Evolutionary conservation across 108 stramenopile genomes (phyloP), one percentile per base, ranked within the genome.

Genomic region (Fragilariopsis cylindrus): DNA sequence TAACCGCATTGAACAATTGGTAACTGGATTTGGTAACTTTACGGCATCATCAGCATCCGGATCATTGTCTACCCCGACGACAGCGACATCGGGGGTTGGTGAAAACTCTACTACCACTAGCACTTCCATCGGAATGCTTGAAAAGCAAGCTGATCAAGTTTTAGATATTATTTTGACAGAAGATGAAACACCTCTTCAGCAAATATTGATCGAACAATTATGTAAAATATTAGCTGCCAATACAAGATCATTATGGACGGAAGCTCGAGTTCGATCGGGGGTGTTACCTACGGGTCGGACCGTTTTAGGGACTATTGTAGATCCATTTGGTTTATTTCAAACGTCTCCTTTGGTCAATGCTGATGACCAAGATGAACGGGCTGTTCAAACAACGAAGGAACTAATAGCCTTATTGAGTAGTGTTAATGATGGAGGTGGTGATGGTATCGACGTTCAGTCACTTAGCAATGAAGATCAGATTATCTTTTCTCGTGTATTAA

Each of bases 301-400:
- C 0, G 71, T 94, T 4, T 71, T 94, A 49, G 92, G 92, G 48
- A 84, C 90, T 7, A 43, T 94, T 12, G 89, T 96, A 1, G 95
- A 96, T 76, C 95, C 95, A n/a, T 55, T 96, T 15, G 95, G 95
- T 15, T 45, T 96, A 39, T 94, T 86, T 62, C 82, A 88, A 62
- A 86, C 88, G 2, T 87, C 86, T 64, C 91, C 93, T 5, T 63
- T 94, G 15, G 87, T 94, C 6, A 82, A 88, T 4, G 79, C 82
- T 47, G 85, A 80, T 65, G 85, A 89, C 55, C 69, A 86, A 3
- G 93, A 94, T 65, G 81, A 89, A 57, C 76, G 82, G 54, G 90
- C 89, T 21, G 83, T 94, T 1, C 87, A 94, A 62, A 92, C 89
- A 19, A 94, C 93, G 4, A 63, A 79, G 50, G 89, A 91, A 43